These are phyloP conservation scores for Papiliotrema flavescens DNA, from an alignment of 1,284 basidiomycete genomes.

Conservation along the genomic window DNA sequence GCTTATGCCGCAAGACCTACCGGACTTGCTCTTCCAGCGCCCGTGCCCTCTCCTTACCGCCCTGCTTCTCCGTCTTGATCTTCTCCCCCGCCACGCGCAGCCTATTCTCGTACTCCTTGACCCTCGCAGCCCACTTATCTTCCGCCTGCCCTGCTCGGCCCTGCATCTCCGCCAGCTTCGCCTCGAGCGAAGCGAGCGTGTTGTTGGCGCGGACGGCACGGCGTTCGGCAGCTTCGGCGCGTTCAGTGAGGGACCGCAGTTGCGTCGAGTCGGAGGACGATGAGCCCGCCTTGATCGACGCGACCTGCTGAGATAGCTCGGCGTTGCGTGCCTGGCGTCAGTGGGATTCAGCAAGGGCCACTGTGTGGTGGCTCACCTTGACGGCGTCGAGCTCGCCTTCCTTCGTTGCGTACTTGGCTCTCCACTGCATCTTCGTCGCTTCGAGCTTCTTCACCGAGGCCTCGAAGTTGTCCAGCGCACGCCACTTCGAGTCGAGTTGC, in stretches of 20 bases:
- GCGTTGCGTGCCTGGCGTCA: slow-evolving; percentile 62
- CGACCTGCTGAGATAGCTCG: slow-evolving; percentile 72
- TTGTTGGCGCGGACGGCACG: slow-evolving; percentile 75
- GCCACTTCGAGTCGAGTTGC: slow-evolving; percentile 83
- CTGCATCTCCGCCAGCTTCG: slow-evolving; percentile 69
- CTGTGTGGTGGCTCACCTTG: slow-evolving; percentile 56
- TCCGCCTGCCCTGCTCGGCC: slow-evolving; percentile 68
- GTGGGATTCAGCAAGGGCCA: neutral
- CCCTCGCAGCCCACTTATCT: slow-evolving; percentile 84
- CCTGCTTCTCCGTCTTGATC: slow-evolving; percentile 90
- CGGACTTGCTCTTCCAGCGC: slow-evolving; percentile 50
- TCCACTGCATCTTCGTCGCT: slow-evolving; percentile 81
- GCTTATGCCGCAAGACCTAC: slow-evolving; percentile 19
- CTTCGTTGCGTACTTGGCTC: slow-evolving; percentile 72
- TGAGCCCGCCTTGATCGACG: slow-evolving; percentile 62
- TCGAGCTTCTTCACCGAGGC: slow-evolving; percentile 75
- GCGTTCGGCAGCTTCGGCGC: slow-evolving; percentile 76
- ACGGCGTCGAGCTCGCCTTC: slow-evolving; percentile 84
- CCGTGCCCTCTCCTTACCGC: slow-evolving; percentile 72
- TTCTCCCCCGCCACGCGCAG: slow-evolving; percentile 85
- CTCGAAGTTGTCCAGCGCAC: slow-evolving; percentile 92
- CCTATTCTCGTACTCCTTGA: slow-evolving; percentile 83
- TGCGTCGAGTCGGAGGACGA: slow-evolving; percentile 49
- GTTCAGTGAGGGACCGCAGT: slow-evolving; percentile 64
- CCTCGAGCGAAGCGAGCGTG: slow-evolving; percentile 75